phyloP scores from a whole-genome alignment of 495 filamentous ascomycete species.

The Tuber calosporum region DNA sequence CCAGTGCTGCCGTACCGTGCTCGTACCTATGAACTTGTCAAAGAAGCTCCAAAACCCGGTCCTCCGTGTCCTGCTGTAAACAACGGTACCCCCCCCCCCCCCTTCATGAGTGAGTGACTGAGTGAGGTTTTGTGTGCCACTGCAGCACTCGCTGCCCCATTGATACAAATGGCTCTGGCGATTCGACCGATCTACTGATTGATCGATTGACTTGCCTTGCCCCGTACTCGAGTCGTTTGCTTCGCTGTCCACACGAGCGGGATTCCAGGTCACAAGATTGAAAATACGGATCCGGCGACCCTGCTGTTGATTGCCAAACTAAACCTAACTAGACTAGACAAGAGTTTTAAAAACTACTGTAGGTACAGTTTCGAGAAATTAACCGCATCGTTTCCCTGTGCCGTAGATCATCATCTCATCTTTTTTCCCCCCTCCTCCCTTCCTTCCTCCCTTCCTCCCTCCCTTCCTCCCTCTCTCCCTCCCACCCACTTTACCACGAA shows the following conservation, averaged over 20 bases:
- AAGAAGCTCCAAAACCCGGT: background rate
- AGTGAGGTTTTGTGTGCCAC: no score
- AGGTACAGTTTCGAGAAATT: constrained; percentile 4
- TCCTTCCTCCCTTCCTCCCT: no score
- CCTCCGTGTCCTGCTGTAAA: background rate
- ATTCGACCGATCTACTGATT: background rate
- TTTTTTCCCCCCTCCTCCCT: background rate
- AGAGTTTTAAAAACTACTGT: background rate
- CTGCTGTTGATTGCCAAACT: background rate
- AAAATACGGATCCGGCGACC: background rate
- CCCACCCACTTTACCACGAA: background rate
- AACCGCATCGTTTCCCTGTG: constrained; percentile 1
- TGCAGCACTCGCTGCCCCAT: background rate
- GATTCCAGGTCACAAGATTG: background rate
- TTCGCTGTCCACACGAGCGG: background rate
- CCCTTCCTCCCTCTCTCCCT: no score
- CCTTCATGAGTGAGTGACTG: no score
- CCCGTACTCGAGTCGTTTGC: no score
- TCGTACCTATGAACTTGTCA: no score
- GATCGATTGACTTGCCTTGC: background rate
- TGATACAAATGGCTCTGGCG: background rate
- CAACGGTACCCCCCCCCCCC: background rate
- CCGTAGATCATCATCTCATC: constrained; percentile 5
- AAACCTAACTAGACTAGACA: background rate
- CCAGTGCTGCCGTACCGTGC: no score